Evolutionary conservation across 305 asterid genomes (phyloP), one percentile per base, ranked within the genome.

Genomic region (Withania somnifera): DNA sequence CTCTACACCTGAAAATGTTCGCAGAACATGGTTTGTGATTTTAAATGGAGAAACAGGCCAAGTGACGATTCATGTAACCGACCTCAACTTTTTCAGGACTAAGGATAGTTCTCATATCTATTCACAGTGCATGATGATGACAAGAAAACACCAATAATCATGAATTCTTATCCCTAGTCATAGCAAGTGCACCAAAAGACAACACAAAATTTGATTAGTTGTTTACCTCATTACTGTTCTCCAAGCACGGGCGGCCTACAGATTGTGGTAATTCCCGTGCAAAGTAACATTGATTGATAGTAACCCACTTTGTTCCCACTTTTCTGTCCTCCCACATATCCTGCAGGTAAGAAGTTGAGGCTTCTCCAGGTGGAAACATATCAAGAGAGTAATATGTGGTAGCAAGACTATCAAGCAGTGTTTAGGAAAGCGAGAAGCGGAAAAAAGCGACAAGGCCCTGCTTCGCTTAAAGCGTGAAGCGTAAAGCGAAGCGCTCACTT

Each of bases 171-270:
- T 73, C 60, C 58, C 79, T 26, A 26, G 60, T 28, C 79, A 26
- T 28, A 15, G 79, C 9, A 73, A 47, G 15, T 26, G 26, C 4
- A 73, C 60, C 60, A 73, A 47, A 26, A 26, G 24, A 73, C 17
- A 73, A 42, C 50, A 73, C 28, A 47, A 42, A 71, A 47, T 47
- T 17, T 15, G 15, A 73, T 73, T 24, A 73, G 42, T 50, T 45
- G 60, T 47, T 45, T 84, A 97, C 99, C 98, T 97, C 99, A 83
- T 86, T 90, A 90, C 89, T 90, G 83, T 92, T 97, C 83, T 93
- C 92, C 88, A 95, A 90, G 78, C 98, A 92, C 51, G 99, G 98
- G 83, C 98, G 98, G 77, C 98, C 99, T 84, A 95, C 94, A 86
- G 96, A 87, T 89, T 88, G 93, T 57, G 99, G 98, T 87, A 97